Percentiles rank a stretch among this genome's conserved stretches.
These are phyloP conservation scores for Pseudocohnilembus persalinus DNA, from an alignment of 169 alveolate genomes.

Conservation along the genomic window DNA sequence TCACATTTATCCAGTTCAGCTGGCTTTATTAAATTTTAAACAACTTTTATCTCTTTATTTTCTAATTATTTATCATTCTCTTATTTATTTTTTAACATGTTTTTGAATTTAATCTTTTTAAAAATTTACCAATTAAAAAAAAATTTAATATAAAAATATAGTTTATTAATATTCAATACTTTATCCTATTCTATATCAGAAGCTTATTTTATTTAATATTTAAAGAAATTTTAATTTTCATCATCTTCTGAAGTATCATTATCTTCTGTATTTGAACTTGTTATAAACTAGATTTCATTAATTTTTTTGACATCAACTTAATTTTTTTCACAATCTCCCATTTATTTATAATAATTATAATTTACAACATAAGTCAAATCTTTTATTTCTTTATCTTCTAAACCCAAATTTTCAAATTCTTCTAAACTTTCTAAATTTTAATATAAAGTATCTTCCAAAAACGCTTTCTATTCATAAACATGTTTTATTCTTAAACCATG, in stretches of 20 bases:
- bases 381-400: conserved; percentile 14
- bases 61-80: no score
- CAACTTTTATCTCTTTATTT: no score
- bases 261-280: conserved; percentile 46
- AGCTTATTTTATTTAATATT: background rate
- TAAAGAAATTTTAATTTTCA: background rate
- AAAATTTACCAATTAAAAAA: no score
- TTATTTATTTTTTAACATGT: no score
- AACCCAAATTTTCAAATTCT: background rate
- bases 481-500: conserved; percentile 3
- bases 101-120: no score
- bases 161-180: background rate
- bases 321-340: background rate
- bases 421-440: conserved; percentile 1
- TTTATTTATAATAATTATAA: background rate
- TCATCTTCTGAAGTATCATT: conserved; percentile 49
- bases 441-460: conserved; percentile 7
- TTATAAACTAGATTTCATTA: background rate
- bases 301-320: background rate
- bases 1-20: no score
- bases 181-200: background rate
- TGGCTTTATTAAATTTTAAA: no score
- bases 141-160: no score
- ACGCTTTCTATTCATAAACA: conserved; percentile 11
- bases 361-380: background rate